Percentiles rank a stretch among this genome's conserved stretches.
Conservation (phyloP, 805 yeast genomes). For the Kodamaea neixiangensis region DNA sequence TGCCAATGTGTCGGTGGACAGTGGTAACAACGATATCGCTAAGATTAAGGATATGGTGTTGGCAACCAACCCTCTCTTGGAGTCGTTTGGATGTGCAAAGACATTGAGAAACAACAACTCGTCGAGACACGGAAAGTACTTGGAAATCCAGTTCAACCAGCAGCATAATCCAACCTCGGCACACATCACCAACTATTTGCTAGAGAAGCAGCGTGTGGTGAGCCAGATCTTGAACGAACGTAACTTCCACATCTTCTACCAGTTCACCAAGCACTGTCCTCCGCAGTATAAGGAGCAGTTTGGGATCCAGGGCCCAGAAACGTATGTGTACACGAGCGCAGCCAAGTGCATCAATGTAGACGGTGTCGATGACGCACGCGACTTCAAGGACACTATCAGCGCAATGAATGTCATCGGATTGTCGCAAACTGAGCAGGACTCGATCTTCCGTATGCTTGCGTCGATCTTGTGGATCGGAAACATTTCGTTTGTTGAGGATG, state of each 20-base stretch:
- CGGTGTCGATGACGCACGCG: slow-evolving; percentile 80
- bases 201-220: slow-evolving; percentile 97
- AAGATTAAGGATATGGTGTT: slow-evolving; percentile 95
- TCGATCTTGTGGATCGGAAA: slow-evolving; percentile 95
- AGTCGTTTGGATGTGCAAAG: slow-evolving; percentile 92
- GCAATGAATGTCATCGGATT: slow-evolving; percentile 93
- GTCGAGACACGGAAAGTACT: slow-evolving; percentile 89
- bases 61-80: slow-evolving; percentile 92
- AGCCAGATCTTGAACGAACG: slow-evolving; percentile 90
- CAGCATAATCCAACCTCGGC: slow-evolving; percentile 87
- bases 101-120: slow-evolving; percentile 87
- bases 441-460: slow-evolving; percentile 81
- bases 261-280: slow-evolving; percentile 88
- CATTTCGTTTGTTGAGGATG: slow-evolving; percentile 80
- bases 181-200: slow-evolving; percentile 88
- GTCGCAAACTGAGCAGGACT: slow-evolving; percentile 80
- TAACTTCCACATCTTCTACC: slow-evolving; percentile 96
- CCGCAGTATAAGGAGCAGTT: slow-evolving; percentile 77
- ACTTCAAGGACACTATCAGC: slow-evolving; percentile 73
- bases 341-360: slow-evolving; percentile 85
- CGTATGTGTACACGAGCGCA: slow-evolving; percentile 83
- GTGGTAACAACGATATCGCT: slow-evolving; percentile 66
- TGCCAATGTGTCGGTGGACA: slow-evolving; percentile 77
- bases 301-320: slow-evolving; percentile 94
- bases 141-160: slow-evolving; percentile 84